Evolutionary conservation across 2,329 filamentous ascomycete genomes (phyloP), one percentile per base, ranked within the genome.

Genomic region (Tympanopsis confertula): DNA sequence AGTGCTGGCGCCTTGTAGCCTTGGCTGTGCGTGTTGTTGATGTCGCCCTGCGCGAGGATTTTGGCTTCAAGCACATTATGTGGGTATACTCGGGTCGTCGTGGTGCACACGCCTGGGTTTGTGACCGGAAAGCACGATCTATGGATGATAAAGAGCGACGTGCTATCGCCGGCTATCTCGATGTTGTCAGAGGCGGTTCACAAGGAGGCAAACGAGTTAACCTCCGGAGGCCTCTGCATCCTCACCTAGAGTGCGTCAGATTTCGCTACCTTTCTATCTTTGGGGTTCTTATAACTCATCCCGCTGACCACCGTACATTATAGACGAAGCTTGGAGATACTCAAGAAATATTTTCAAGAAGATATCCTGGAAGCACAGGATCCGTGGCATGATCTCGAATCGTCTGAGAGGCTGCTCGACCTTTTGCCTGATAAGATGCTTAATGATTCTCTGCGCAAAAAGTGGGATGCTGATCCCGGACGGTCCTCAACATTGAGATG

Each of bases 21-120:
- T 96, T 98, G 88, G 85, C 91, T 5, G 89, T 98, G 56, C 89
- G 93, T 55, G 86, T 95, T n/a, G 70, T 96, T 12, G 89, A 96
- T 56, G 70, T 75, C 12, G 86, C 88, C 1, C 60, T 98, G 48
- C 73, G 87, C 38, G 86, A 96, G 15, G 91, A 98, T 58, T 95
- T 98, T 62, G 91, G 88, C 35, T 98, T 95, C 61, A 79, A 83
- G 54, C 89, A 98, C 59, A 89, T 98, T 52, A 71, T 98, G 58
- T 98, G 91, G 91, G 88, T 98, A 5, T 98, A 98, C 60, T 98
- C 91, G 1, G 91, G 91, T 48, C 82, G 91, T 58, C 78, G 91
- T 70, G 91, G 91, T 64, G 88, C 85, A 19, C 91, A 98, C 77
- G 91, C 91, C 4, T 98, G 91, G 91, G 84, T 98, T 10, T 96